Evolutionary conservation across 169 alveolate genomes (phyloP), one percentile per base, ranked within the genome.

Genomic region (Perkinsus marinus): DNA sequence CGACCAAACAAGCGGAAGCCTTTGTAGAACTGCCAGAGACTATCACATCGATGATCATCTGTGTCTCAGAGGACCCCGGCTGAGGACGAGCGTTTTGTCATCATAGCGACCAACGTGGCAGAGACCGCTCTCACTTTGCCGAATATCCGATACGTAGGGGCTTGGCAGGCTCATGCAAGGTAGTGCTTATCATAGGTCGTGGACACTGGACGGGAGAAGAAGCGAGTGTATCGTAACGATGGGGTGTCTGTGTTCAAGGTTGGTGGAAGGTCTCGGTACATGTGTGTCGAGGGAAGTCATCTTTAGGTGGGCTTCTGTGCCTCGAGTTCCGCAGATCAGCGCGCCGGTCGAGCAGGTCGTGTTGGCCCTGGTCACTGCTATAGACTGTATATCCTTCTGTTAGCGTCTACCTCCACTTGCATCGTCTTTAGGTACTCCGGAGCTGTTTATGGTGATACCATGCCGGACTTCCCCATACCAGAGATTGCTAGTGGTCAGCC

Each of bases 291-390:
- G 92, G 96, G 0, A 94, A 37, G 94, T 96, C 39, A 97, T 97
- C 57, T 95, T 97, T 68, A 94, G 95, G 39, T 97, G 98, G 96
- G 96, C 96, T 43, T 94, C 98, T 90, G 96, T 97, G 79, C 79
- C 79, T 57, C 79, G 93, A 97, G 99, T 16, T 96, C 99, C 39
- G 97, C 99, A 26, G 95, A 95, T 90, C 99, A 99, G 93, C 97
- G 99, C 93, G 96, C 99, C 38, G 99, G 99, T 34, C 96, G 99
- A 94, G 99, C 99, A 0, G 99, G 99, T 43, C 97, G 99, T 95
- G 97, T 98, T 5, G 99, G 99, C 2, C 98, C 98, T 39, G 99
- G 99, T 0, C 99, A 98, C 93, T 98, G 99, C 93, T 98, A 98
- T 92, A 95, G 99, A 90, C 94, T 98, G 92, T 98, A 98, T 94